phyloP scores from a whole-genome alignment of 306 rosid genomes.

The Malus orientalis region DNA sequence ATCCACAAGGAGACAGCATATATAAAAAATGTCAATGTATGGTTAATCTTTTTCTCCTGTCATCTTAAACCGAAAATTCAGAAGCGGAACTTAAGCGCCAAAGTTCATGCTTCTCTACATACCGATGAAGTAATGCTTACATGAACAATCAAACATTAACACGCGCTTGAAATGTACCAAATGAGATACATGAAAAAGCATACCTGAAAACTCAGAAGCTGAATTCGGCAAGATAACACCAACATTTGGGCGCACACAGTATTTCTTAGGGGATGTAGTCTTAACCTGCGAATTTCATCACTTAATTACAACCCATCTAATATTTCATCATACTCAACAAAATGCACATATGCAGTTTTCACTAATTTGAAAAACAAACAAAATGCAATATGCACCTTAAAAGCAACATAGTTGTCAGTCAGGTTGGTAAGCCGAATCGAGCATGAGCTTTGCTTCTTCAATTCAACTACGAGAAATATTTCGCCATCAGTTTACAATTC shows the following conservation, averaged over 20 bases:
- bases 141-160: background rate
- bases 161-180: background rate
- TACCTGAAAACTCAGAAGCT: slow-evolving; percentile 70
- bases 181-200: background rate
- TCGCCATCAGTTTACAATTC: background rate
- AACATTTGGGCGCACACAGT: slow-evolving; percentile 85
- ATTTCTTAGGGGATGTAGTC: slow-evolving; percentile 88
- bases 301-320: background rate
- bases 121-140: background rate
- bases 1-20: background rate
- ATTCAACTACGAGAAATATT: slow-evolving; percentile 47
- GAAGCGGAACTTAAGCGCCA: background rate
- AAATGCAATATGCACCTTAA: slow-evolving; percentile 51
- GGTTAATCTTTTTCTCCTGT: background rate
- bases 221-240: slow-evolving; percentile 70
- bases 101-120: background rate
- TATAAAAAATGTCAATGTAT: background rate
- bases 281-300: slow-evolving; percentile 53
- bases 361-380: background rate
- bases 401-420: slow-evolving; percentile 58
- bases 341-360: background rate
- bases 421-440: slow-evolving; percentile 53
- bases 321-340: background rate
- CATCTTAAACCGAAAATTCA: background rate
- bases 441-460: slow-evolving; percentile 84